A percentile compares a stretch with the other conserved stretches of the same genome.
Evolutionary conservation across 192 early-diverging fungal species (phyloP).

Genomic region (Coemansia sp.): DNA sequence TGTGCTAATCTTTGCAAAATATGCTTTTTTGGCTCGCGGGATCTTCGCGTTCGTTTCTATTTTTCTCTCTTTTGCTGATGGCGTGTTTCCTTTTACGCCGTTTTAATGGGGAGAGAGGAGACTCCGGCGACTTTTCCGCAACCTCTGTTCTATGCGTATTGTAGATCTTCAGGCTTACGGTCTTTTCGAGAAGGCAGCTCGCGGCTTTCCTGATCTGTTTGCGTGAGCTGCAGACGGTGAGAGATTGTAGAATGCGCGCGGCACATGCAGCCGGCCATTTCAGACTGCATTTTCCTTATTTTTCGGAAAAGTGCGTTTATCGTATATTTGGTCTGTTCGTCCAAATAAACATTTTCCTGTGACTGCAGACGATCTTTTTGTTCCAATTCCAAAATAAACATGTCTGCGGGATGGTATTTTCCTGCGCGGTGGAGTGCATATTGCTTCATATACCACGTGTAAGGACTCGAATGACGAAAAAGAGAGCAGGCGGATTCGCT

Average conservation of each 20-base stretch:
- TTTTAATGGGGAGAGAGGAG: too few species aligned
- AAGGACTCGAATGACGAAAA: neutral
- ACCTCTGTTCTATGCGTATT: constrained; percentile 1
- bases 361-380: constrained; percentile 6
- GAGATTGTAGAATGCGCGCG: neutral
- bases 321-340: neutral
- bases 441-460: too few species aligned
- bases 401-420: neutral
- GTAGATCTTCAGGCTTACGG: constrained; percentile 51
- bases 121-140: too few species aligned
- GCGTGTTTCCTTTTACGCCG: too few species aligned
- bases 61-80: too few species aligned
- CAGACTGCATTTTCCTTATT: constrained; percentile 5
- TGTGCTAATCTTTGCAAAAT: neutral
- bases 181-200: constrained; percentile 48
- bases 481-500: too few species aligned
- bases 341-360: neutral
- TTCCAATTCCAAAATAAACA: constrained; percentile 1
- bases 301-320: neutral
- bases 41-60: too few species aligned
- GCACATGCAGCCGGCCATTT: neutral
- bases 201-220: constrained; percentile 35
- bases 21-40: too few species aligned
- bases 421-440: too few species aligned
- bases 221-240: constrained; percentile 10